Evolutionary conservation across 768 basidiomycete genomes (phyloP).

Genomic region (Terana coerulea): DNA sequence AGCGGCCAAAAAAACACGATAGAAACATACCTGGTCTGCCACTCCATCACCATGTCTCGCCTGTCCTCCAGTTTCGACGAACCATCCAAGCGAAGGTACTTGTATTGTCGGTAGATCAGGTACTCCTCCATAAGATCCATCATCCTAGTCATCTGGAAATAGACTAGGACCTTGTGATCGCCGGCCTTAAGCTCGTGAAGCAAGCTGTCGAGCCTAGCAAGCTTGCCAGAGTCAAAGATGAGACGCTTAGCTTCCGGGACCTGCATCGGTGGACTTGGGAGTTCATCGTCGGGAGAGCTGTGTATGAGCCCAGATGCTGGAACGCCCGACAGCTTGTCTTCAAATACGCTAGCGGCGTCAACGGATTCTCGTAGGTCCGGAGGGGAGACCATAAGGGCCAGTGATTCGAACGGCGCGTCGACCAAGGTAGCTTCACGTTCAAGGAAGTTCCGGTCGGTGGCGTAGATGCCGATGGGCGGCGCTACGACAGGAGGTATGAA

Average conservation of each 20-base stretch:
- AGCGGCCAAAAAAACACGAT: background rate
- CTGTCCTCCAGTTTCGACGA: constrained; percentile 94
- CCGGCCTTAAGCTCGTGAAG: constrained; percentile 88
- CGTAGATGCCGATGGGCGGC: constrained; percentile 72
- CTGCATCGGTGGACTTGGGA: constrained; percentile 81
- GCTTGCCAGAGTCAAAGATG: constrained; percentile 94
- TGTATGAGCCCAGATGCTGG: constrained; percentile 65
- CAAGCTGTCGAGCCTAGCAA: constrained; percentile 85
- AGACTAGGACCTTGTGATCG: constrained; percentile 91
- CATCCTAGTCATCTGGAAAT: constrained; percentile 99
- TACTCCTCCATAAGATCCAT: constrained; percentile 99
- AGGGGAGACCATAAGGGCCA: constrained; percentile 84
- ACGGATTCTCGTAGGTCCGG: constrained; percentile 58
- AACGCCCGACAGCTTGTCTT: constrained; percentile 52
- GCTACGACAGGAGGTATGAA: constrained; percentile 83
- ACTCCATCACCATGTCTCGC: constrained; percentile 98
- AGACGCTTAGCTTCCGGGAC: constrained; percentile 94
- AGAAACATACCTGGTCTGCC: constrained; percentile 84
- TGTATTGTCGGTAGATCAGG: constrained; percentile 93
- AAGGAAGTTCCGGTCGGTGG: constrained; percentile 73
- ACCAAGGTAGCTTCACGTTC: constrained; percentile 59
- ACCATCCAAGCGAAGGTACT: constrained; percentile 90
- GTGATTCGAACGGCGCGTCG: constrained; percentile 69
- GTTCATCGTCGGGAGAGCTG: constrained; percentile 63
- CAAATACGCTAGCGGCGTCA: constrained; percentile 43